Evolutionary conservation across 208 protist genomes (phyloP).

Genomic region (Phytomonas serpens): DNA sequence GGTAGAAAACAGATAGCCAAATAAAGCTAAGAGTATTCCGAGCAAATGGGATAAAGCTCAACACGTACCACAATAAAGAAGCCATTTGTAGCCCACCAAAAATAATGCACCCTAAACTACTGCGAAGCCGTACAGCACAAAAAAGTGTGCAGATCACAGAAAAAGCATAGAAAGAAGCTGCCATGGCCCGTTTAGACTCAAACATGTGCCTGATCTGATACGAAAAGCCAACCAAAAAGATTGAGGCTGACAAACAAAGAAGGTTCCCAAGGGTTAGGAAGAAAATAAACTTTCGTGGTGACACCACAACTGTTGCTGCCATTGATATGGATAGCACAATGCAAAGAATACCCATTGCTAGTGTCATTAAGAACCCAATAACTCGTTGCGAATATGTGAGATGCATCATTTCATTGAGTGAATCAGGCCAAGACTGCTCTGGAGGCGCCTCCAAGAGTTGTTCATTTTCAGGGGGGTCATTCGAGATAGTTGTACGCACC

Average conservation of each 20-base stretch:
- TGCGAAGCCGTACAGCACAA: conserved; percentile 48
- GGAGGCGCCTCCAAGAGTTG: neutral
- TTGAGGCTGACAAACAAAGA: conserved; percentile 76
- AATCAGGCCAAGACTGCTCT: conserved; percentile 6
- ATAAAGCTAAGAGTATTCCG: conserved; percentile 19
- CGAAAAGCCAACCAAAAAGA: conserved; percentile 76
- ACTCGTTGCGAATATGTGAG: conserved; percentile 81
- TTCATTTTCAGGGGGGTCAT: neutral
- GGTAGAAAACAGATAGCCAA: conserved; percentile 6
- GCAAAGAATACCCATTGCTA: conserved; percentile 83
- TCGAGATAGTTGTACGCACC: neutral
- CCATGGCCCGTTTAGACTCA: conserved; percentile 61
- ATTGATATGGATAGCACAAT: conserved; percentile 55
- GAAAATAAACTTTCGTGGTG: conserved; percentile 87
- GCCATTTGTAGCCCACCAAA: conserved; percentile 57
- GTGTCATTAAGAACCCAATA: conserved; percentile 63
- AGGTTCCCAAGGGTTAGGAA: conserved; percentile 86
- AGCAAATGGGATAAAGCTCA: conserved; percentile 87
- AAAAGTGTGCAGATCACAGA: conserved; percentile 68
- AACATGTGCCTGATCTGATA: conserved; percentile 79
- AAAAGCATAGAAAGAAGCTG: conserved; percentile 56
- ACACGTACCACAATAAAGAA: conserved; percentile 78
- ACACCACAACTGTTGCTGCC: conserved; percentile 43
- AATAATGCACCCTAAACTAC: conserved; percentile 42
- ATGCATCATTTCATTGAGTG: conserved; percentile 40